A percentile compares a stretch with the other conserved stretches of the same genome.
phyloP scores from a whole-genome alignment of 768 basidiomycete species.

The Xerocomus potaroensis region DNA sequence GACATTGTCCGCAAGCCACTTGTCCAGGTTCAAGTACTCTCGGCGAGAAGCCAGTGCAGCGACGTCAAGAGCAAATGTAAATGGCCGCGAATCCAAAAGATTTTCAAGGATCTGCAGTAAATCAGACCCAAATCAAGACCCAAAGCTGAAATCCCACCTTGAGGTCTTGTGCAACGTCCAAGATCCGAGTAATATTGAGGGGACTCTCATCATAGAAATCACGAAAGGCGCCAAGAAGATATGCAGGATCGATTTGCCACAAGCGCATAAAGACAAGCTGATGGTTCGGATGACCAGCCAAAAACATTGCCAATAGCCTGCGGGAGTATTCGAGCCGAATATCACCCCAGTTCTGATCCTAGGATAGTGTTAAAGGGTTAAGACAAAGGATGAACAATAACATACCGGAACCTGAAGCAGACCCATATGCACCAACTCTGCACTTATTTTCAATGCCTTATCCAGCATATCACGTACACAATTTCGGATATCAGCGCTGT shows the following conservation, averaged over 20 bases:
- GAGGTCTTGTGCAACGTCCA: constrained; percentile 93
- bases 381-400: constrained; percentile 10
- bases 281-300: constrained; percentile 90
- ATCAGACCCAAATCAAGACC: constrained; percentile 2
- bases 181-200: constrained; percentile 88
- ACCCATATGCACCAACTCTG: constrained; percentile 93
- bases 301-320: constrained; percentile 82
- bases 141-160: constrained; percentile 52
- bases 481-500: constrained; percentile 63
- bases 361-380: background rate
- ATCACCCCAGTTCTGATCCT: constrained; percentile 84
- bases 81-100: constrained; percentile 85
- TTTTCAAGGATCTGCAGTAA: constrained; percentile 75
- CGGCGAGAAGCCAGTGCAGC: constrained; percentile 90
- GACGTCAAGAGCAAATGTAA: constrained; percentile 88
- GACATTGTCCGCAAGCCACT: constrained; percentile 92
- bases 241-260: constrained; percentile 85
- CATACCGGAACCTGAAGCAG: constrained; percentile 85
- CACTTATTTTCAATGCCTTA: constrained; percentile 88
- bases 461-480: constrained; percentile 90
- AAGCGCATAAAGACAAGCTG: constrained; percentile 96
- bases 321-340: constrained; percentile 85
- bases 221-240: constrained; percentile 83
- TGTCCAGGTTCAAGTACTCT: constrained; percentile 93
- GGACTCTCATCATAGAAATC: constrained; percentile 92